Evolutionary conservation across 176 grass and related monocot species (phyloP), one percentile per base, ranked within the genome.

Genomic region (Eremochloa ophiuroides): DNA sequence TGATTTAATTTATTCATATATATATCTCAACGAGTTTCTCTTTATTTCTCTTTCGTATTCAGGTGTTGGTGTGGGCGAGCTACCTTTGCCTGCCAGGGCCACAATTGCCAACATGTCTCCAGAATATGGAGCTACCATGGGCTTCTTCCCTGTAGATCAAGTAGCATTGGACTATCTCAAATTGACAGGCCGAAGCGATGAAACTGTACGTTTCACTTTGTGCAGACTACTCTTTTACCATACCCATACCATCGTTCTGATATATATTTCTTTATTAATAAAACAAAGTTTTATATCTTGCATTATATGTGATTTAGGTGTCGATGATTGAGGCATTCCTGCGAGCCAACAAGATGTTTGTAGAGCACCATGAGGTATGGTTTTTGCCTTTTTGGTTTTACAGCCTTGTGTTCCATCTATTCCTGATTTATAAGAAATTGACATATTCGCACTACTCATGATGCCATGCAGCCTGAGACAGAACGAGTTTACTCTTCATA

Each of bases 311-410:
- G 4, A 62, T 77, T 65, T 75, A 97, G 94, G 88, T 97, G 25
- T 82, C 91, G 7, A 89, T 97, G 91, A 85, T 93, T 6, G 86
- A 97, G 68, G 74, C 86, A 13, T 97, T 91, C 82, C 71, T 93
- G 82, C 89, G 94, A 67, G 86, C 94, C 79, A 97, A 97, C 58
- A 91, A 93, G 37, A 91, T 97, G 88, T 93, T 97, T 91, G 86
- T 97, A 38, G 89, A 93, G 23, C 80, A 81, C 48, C 89, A 73
- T 58, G 88, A 97, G 87, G 94, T 97, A 75, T 44, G 43, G 0
- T 0, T 10, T 71, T 72, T 71, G 16, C 8, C 11, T 41, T 71
- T 61, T 79, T 58, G 3, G 5, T 74, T 62, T 68, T 27, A 62
- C 9, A 18, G 31, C 3, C 7, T 94, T 78, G 30, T 14, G 37